Conservation (phyloP, 805 yeast species). For the Kurtzmaniella fragi region DNA sequence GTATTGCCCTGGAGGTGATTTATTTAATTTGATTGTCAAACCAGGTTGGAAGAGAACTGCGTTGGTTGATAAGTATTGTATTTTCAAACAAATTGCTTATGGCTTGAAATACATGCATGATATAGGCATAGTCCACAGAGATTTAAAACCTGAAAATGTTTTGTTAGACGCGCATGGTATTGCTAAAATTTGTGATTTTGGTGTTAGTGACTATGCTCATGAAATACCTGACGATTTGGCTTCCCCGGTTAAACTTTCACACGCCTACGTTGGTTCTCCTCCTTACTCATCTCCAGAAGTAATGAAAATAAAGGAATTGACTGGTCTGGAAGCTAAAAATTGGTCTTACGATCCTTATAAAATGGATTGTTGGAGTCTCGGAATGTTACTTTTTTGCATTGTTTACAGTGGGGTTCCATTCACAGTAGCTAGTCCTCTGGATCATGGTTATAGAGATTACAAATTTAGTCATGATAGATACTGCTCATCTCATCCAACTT, state of each 20-base stretch:
- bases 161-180: conserved; percentile 55
- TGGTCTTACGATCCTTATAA: conserved; percentile 57
- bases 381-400: conserved; percentile 59
- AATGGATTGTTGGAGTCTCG: conserved; percentile 72
- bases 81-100: conserved; percentile 62
- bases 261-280: conserved; percentile 68
- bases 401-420: conserved; percentile 60
- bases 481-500: conserved; percentile 39
- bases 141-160: conserved; percentile 71
- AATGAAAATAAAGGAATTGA: conserved; percentile 40
- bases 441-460: conserved; percentile 52
- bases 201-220: conserved; percentile 66
- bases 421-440: conserved; percentile 43
- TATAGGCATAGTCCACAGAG: conserved; percentile 65
- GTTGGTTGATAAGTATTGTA: conserved; percentile 52
- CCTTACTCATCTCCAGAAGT: conserved; percentile 82
- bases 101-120: conserved; percentile 63
- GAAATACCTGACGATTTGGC: conserved; percentile 45
- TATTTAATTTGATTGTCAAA: conserved; percentile 49
- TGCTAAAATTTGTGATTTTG: conserved; percentile 70
- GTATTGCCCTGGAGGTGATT: conserved; percentile 56
- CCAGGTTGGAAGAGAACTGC: conserved; percentile 57
- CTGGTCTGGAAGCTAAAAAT: conserved; percentile 25
- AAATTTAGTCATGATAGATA: conserved; percentile 41
- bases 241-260: conserved; percentile 34